Base-by-base conservation (phyloP, 176 grass and related monocot genomes). In the Hyparrhenia diplandra region DNA sequence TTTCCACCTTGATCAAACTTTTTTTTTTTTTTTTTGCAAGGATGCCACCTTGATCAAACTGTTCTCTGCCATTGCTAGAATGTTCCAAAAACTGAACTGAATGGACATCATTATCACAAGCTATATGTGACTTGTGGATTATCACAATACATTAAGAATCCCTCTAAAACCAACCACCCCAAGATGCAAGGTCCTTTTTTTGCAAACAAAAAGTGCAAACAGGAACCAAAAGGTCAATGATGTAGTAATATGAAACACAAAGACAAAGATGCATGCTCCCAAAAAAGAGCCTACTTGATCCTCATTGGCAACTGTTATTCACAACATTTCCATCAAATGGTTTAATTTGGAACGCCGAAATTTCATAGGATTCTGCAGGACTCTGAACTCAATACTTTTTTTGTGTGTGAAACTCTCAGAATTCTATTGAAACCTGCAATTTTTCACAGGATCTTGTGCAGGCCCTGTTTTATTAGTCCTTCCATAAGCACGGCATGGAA, bases 81-180 rank as follows among this genome's bases (percentile, higher is more conserved):
- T 71, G 43, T 63, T 65, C 13, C 55, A 10, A 11, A 52, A 82
- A 62, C 10, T 66, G 24, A 62, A 78, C 18, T 17, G 16, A 9
- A 73, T 79, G 42, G 31, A 5, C 8, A 8, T 71, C 30, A 52
- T n/a, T 73, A 37, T 29, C 35, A 72, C 65, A 39, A 5, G 29
- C 29, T 71, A 58, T 65, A 61, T 23, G 39, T 4, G 8, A 68
- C 39, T 12, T 42, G 75, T 31, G 32, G 34, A 66, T 86, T 31
- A 67, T 82, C 45, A 73, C 45, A 89, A 61, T 64, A 73, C 17
- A 73, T 18, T 72, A 73, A 49, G 29, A 66, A 82, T 45, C 66
- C 77, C n/a, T 82, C 83, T 72, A 65, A 71, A 85, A 82, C 66
- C 67, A 89, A 85, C 87, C 83, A 89, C 87, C 83, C 82, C 83